Percentiles rank a stretch among this genome's conserved stretches.
These are phyloP conservation scores for Kwoniella dendrophila DNA, from an alignment of 768 basidiomycete genomes.

Conservation along the genomic window DNA sequence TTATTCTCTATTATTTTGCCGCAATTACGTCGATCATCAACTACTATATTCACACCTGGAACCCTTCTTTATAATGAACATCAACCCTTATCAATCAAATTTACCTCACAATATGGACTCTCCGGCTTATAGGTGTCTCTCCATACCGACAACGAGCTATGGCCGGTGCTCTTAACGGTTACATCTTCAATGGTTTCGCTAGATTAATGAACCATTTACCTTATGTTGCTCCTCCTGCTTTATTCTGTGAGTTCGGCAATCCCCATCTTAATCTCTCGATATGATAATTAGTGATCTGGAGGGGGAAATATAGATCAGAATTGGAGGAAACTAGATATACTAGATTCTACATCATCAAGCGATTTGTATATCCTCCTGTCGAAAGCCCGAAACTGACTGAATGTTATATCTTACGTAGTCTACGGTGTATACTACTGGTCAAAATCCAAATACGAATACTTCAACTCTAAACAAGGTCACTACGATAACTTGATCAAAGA, in stretches of 20 bases:
- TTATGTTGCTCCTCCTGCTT: constrained; percentile 79
- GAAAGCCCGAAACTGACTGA: no score
- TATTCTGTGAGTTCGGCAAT: constrained; percentile 65
- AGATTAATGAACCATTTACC: constrained; percentile 72
- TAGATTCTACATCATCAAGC: no score
- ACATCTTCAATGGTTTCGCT: constrained; percentile 83
- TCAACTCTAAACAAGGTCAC: constrained; percentile 55
- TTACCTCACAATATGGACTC: no score
- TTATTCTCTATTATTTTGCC: neutral
- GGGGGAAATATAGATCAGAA: no score
- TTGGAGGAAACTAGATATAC: no score
- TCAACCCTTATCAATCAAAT: no score
- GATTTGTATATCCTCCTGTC: no score
- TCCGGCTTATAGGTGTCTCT: constrained; percentile 67
- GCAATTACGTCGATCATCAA: neutral
- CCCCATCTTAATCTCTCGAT: neutral
- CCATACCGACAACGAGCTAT: constrained; percentile 76
- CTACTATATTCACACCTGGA: neutral
- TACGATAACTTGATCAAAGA: constrained; percentile 38
- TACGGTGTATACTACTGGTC: constrained; percentile 81
- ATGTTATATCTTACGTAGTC: constrained; percentile 58
- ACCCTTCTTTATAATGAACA: no score
- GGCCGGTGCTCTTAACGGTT: constrained; percentile 69
- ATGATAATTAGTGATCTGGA: no score
- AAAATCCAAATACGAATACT: constrained; percentile 58